Evolutionary conservation across 108 stramenopile species (phyloP), one percentile per base, ranked within the genome.

Genomic region (Bacterosira constricta): DNA sequence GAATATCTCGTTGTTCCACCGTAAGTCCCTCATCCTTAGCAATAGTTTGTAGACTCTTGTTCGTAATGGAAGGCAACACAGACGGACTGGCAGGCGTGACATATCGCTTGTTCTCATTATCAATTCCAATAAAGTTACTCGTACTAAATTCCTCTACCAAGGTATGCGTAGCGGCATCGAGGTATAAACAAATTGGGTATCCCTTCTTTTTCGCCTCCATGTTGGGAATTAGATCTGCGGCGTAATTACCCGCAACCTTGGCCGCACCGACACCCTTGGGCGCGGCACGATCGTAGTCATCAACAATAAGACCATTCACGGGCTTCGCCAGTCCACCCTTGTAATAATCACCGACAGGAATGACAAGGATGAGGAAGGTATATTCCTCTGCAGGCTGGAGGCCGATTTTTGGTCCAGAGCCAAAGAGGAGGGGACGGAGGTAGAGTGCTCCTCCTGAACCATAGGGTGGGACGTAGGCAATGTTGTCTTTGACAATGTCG

Each of bases 171-270:
- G 86, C 83, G 27, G 99, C 93, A 87, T 99, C 99, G 32, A 97
- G 67, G 76, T 99, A 99, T 49, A 99, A 74, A 26, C 94, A 95
- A 72, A 99, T 96, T 32, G 97, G 98, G 66, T 77, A 99, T 49
- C 99, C 99, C 75, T 89, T 88, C 85, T 98, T 93, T 81, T 98
- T 98, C 44, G 91, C 93, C 67, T 88, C 47, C 87, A 93, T 91
- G 75, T 98, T 98, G 9, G 99, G 99, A 46, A 98, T 73, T 57
- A 99, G 78, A 69, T 99, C 99, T 7, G 99, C 97, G 12, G 97
- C 99, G 82, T 99, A 99, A 79, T 99, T 99, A 2, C 99, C 99
- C 5, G 99, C 99, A 6, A 97, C 95, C 86, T 99, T 99, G 54
- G 96, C 97, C 46, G 68, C 70, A 27, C 99, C 99, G 2, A 99